Evolutionary conservation across 768 basidiomycete genomes (phyloP).

Genomic region (Panellus pusillus): DNA sequence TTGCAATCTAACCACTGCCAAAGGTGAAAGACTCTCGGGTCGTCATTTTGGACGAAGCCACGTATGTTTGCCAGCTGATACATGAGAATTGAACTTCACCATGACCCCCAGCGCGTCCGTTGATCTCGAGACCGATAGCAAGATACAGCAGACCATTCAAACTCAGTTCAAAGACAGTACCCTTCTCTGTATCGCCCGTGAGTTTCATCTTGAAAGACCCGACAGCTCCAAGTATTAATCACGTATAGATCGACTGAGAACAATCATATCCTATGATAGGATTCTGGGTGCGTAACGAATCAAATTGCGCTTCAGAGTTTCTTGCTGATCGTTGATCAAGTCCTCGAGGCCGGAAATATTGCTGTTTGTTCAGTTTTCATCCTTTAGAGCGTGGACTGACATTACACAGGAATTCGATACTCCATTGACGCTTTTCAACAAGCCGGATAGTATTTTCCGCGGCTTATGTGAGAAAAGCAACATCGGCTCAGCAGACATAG

Average conservation of each 20-base stretch:
- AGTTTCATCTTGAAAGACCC: conserved; percentile 27
- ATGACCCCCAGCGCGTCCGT: conserved; percentile 52
- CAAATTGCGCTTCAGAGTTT: no score
- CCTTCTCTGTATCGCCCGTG: conserved; percentile 75
- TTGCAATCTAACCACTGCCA: conserved; percentile 57
- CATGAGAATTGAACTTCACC: background rate
- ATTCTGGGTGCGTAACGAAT: conserved; percentile 39
- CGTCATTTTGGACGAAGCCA: conserved; percentile 82
- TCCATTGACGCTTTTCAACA: conserved; percentile 45
- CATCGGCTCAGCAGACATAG: conserved; percentile 45
- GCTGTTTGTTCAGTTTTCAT: conserved; percentile 32
- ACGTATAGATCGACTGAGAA: conserved; percentile 63
- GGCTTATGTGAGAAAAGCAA: conserved; percentile 50
- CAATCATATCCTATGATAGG: conserved; percentile 73
- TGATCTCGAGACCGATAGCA: conserved; percentile 76
- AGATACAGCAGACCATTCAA: conserved; percentile 81
- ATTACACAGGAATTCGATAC: conserved; percentile 48
- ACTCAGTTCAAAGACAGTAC: conserved; percentile 72
- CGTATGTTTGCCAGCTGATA: conserved; percentile 27
- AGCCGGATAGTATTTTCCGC: conserved; percentile 43
- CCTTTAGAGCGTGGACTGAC: background rate
- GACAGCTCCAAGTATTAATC: conserved; percentile 15
- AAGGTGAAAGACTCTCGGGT: conserved; percentile 74
- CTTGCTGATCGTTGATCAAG: conserved; percentile 24
- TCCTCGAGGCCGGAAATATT: conserved; percentile 64